Conservation (phyloP, 768 basidiomycete genomes). For the Lactarius sanguifluus region DNA sequence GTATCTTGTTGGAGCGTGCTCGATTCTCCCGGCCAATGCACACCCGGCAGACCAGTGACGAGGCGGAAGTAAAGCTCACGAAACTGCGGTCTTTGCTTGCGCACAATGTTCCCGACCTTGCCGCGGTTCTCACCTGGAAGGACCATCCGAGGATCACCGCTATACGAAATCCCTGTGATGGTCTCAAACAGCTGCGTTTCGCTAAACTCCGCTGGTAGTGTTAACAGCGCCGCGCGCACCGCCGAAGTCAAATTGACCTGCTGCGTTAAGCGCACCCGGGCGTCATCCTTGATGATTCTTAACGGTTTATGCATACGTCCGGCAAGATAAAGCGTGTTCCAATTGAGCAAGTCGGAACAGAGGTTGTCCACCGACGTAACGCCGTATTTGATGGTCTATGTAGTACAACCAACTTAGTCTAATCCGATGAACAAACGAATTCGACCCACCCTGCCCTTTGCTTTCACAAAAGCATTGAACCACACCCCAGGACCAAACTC, state of each 20-base stretch:
- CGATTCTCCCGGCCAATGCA: conserved; percentile 62
- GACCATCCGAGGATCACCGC: conserved; percentile 91
- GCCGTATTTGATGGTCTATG: conserved; percentile 92
- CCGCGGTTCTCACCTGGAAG: conserved; percentile 92
- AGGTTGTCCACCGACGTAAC: conserved; percentile 89
- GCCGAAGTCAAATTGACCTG: conserved; percentile 93
- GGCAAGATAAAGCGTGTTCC: conserved; percentile 90
- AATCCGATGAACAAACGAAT: conserved; percentile 8
- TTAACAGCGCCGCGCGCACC: conserved; percentile 84
- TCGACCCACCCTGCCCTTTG: conserved; percentile 76
- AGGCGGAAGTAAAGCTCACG: conserved; percentile 81
- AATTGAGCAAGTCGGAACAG: conserved; percentile 87
- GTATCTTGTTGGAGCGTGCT: conserved; percentile 71
- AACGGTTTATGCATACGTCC: conserved; percentile 98
- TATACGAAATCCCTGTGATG: conserved; percentile 84
- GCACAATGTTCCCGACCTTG: conserved; percentile 94
- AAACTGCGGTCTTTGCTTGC: conserved; percentile 79
- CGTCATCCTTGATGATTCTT: conserved; percentile 89
- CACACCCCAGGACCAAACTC: conserved; percentile 82
- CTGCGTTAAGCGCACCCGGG: conserved; percentile 86
- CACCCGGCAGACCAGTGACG: conserved; percentile 75
- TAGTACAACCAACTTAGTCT: neutral
- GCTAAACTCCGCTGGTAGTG: conserved; percentile 77
- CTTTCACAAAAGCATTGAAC: conserved; percentile 91
- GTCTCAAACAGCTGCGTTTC: conserved; percentile 81